These are phyloP conservation scores for Suillus variegatus DNA, from an alignment of 768 basidiomycete species.

Conservation along the genomic window DNA sequence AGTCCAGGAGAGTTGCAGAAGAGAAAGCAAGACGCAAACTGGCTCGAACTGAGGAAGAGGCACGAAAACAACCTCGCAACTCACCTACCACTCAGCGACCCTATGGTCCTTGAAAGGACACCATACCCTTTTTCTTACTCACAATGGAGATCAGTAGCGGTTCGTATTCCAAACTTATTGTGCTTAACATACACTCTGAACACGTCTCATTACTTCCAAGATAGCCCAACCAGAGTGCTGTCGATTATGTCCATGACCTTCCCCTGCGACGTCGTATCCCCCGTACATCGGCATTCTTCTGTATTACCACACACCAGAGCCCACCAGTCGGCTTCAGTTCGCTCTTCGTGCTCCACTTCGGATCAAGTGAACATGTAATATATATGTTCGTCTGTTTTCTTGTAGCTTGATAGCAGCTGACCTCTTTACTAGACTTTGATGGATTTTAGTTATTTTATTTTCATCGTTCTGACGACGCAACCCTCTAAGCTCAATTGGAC, in stretches of 20 bases:
- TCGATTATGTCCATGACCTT: neutral
- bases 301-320: neutral
- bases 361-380: neutral
- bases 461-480: neutral
- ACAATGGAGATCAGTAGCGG: neutral
- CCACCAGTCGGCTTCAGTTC: neutral
- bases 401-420: neutral
- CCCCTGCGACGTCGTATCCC: neutral
- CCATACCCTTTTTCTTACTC: neutral
- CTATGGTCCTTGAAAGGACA: neutral
- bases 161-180: neutral
- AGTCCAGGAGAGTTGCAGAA: conserved; percentile 60
- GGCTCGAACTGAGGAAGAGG: conserved; percentile 26
- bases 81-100: conserved; percentile 9
- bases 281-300: neutral
- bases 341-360: neutral
- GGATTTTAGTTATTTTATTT: neutral
- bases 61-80: conserved; percentile 20
- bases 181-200: neutral
- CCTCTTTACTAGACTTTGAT: neutral
- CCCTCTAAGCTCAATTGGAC: neutral
- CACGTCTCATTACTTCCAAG: neutral
- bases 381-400: neutral
- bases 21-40: conserved; percentile 42
- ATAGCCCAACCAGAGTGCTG: neutral